Percentiles rank a stretch among this genome's conserved stretches.
Conservation (phyloP, 140 eudicot genomes). For the Cichorium intybus region DNA sequence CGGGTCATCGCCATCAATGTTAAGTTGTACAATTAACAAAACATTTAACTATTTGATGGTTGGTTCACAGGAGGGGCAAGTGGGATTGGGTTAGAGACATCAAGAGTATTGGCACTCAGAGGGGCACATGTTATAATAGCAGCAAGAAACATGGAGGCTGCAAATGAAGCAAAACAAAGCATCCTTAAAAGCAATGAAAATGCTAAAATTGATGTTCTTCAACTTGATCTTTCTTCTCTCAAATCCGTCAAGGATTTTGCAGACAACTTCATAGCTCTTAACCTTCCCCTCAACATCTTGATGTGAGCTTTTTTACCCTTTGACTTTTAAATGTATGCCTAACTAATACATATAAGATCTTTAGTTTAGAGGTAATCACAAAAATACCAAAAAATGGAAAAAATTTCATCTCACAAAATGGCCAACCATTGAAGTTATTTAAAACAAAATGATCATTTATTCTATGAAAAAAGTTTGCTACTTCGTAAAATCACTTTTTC, state of each 20-base stretch:
- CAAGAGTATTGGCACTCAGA: slow-evolving; percentile 79
- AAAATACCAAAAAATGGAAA: neutral
- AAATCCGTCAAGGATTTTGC: slow-evolving; percentile 71
- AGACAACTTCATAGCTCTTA: slow-evolving; percentile 54
- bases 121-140: slow-evolving; percentile 84
- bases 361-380: neutral
- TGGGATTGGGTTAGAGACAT: slow-evolving; percentile 92
- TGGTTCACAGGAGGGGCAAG: slow-evolving; percentile 76
- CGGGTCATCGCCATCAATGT: too few relatives aligned
- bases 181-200: slow-evolving; percentile 42
- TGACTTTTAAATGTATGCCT: neutral
- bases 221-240: slow-evolving; percentile 75
- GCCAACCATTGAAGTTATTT: neutral
- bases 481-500: neutral
- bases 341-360: neutral
- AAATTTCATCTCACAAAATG: neutral
- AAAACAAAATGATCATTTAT: neutral
- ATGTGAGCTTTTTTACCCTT: slow-evolving; percentile 44
- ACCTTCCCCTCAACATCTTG: slow-evolving; percentile 84
- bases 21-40: too few relatives aligned
- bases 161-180: slow-evolving; percentile 66
- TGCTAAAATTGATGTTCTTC: slow-evolving; percentile 66
- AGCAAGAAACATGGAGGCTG: slow-evolving; percentile 78
- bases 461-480: neutral
- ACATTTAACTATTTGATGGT: too few relatives aligned